Conservation (phyloP, 192 early-diverging fungal genomes). For the Phycomyces blakesleeanus region DNA sequence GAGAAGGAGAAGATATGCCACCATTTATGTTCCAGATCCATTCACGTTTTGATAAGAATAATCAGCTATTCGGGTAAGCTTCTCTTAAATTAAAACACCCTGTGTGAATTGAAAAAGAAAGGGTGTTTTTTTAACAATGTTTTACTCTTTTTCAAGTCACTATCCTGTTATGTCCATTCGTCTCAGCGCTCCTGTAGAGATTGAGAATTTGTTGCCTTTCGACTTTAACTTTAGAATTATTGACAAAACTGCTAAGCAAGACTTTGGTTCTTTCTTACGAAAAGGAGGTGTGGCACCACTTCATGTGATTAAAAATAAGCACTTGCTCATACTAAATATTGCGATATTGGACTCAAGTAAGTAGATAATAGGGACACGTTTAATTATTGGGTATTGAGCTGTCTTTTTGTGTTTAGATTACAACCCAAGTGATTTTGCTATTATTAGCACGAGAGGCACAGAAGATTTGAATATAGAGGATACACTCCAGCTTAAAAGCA, state of each 20-base stretch:
- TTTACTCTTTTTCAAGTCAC: conserved; percentile 14
- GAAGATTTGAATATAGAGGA: conserved; percentile 79
- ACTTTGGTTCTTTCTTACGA: conserved; percentile 59
- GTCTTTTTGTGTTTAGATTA: conserved; percentile 40
- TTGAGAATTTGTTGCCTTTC: conserved; percentile 95
- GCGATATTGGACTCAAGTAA: conserved; percentile 67
- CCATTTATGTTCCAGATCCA: conserved; percentile 74
- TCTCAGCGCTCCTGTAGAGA: conserved; percentile 73
- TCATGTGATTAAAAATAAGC: conserved; percentile 80
- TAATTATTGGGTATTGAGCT: background rate
- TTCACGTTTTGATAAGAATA: conserved; percentile 44
- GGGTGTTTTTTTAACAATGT: background rate
- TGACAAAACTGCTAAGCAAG: conserved; percentile 68
- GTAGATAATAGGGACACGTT: background rate
- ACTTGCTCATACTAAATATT: conserved; percentile 73
- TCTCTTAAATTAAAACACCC: background rate
- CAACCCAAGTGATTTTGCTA: conserved; percentile 71
- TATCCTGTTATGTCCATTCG: conserved; percentile 82
- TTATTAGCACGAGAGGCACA: conserved; percentile 78
- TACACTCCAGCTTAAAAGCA: conserved; percentile 63
- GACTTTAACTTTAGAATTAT: conserved; percentile 75
- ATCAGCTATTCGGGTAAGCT: conserved; percentile 38
- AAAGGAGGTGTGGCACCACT: conserved; percentile 73
- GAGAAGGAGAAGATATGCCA: conserved; percentile 44
- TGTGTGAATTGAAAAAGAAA: background rate